These are phyloP conservation scores for Platanus orientalis DNA, from an alignment of 164 flowering plant genomes.

Conservation along the genomic window DNA sequence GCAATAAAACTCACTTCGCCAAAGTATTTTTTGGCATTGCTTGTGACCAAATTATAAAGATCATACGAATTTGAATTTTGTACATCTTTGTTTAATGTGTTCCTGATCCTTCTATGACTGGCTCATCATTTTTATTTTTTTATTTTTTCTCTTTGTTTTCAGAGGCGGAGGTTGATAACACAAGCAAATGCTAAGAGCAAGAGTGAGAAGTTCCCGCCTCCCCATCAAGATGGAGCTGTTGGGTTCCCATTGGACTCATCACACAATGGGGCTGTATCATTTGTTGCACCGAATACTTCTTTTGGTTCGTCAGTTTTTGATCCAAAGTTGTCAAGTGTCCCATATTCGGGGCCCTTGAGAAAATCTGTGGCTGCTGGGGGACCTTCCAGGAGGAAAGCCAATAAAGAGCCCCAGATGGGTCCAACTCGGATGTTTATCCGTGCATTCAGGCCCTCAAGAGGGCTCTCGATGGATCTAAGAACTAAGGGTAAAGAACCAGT, in stretches of 20 bases:
- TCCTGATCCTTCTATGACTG: background rate
- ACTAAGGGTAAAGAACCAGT: conserved; percentile 39
- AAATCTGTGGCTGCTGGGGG: conserved; percentile 28
- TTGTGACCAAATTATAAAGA: background rate
- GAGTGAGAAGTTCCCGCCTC: conserved; percentile 96
- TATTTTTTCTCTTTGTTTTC: conserved; percentile 15
- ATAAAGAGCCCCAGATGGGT: conserved; percentile 34
- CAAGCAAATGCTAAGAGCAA: conserved; percentile 76
- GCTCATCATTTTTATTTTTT: background rate
- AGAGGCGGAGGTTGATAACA: conserved; percentile 60
- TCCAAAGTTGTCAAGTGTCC: conserved; percentile 32
- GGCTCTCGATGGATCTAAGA: conserved; percentile 43
- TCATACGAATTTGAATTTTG: background rate
- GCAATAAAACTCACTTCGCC: too few species aligned
- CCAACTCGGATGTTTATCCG: conserved; percentile 42
- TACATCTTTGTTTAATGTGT: conserved; percentile 1
- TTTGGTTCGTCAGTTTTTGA: conserved; percentile 49
- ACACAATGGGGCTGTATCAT: conserved; percentile 50
- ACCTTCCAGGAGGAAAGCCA: conserved; percentile 35
- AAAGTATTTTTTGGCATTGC: background rate
- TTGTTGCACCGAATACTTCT: conserved; percentile 45
- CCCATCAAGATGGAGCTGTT: conserved; percentile 81
- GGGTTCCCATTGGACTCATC: conserved; percentile 52
- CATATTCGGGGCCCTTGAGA: conserved; percentile 29
- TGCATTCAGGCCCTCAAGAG: conserved; percentile 44